phyloP scores from a whole-genome alignment of 2,329 filamentous ascomycete genomes.

The Neocatenulostroma microsporum region DNA sequence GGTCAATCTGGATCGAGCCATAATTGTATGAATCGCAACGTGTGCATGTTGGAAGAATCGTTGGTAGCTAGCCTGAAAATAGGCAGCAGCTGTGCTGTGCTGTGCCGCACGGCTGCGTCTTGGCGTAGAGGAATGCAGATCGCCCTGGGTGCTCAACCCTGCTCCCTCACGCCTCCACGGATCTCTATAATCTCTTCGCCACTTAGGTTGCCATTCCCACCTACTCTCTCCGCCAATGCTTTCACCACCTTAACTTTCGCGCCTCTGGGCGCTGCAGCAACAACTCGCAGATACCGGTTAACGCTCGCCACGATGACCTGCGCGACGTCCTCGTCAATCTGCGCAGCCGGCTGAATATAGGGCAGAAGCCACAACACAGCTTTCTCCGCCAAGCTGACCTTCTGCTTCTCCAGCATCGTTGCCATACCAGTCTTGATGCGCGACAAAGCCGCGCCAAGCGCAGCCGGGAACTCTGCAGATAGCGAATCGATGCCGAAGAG shows the following conservation, averaged over 20 bases:
- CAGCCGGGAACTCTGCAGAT: constrained; percentile 64
- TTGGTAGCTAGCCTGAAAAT: too few relatives aligned
- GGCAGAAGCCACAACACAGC: constrained; percentile 44
- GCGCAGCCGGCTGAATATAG: constrained; percentile 33
- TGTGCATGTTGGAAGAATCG: too few relatives aligned
- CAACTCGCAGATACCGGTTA: constrained; percentile 21
- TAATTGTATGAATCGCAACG: too few relatives aligned
- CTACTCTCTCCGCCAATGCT: too few relatives aligned
- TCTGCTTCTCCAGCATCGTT: constrained; percentile 26
- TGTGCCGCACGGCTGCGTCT: too few relatives aligned
- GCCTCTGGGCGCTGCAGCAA: background rate
- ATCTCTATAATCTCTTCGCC: too few relatives aligned
- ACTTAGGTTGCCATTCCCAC: too few relatives aligned
- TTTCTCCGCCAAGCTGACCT: constrained; percentile 36
- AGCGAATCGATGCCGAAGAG: constrained; percentile 56
- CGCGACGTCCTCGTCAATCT: constrained; percentile 46
- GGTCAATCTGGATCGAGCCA: too few relatives aligned
- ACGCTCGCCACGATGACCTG: constrained; percentile 43
- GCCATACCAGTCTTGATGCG: constrained; percentile 50
- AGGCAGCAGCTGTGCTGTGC: too few relatives aligned
- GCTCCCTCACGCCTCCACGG: too few relatives aligned
- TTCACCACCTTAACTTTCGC: background rate
- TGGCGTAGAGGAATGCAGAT: too few relatives aligned
- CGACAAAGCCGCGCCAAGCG: constrained; percentile 58
- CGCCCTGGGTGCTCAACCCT: too few relatives aligned